These are phyloP conservation scores for Pisolithus marmoratus DNA, from an alignment of 768 basidiomycete species.

Conservation along the genomic window DNA sequence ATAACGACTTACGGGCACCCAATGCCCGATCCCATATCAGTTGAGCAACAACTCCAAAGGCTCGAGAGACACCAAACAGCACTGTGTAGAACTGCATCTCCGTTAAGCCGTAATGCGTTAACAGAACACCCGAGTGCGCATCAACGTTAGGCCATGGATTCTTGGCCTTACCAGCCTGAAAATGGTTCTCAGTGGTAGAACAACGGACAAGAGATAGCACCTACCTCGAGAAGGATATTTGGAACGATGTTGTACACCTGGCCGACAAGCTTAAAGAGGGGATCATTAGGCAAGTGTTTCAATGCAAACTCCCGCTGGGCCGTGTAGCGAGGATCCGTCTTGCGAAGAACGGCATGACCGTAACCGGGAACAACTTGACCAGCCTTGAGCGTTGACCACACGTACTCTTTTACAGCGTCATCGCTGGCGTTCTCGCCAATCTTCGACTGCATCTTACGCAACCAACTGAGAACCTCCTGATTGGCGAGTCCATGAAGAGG, in stretches of 20 bases:
- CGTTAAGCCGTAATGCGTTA: slow-evolving; percentile 79
- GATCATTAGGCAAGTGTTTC: slow-evolving; percentile 80
- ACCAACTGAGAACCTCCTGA: slow-evolving; percentile 95
- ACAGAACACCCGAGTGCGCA: slow-evolving; percentile 88
- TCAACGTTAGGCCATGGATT: slow-evolving; percentile 98
- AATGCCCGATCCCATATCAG: slow-evolving; percentile 92
- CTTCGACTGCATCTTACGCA: slow-evolving; percentile 86
- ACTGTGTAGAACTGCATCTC: slow-evolving; percentile 98
- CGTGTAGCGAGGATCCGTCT: slow-evolving; percentile 89
- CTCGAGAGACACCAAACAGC: slow-evolving; percentile 93
- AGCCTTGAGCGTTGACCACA: slow-evolving; percentile 89
- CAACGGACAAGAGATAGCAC: slow-evolving; percentile 3
- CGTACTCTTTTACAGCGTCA: slow-evolving; percentile 86
- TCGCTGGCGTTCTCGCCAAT: slow-evolving; percentile 84
- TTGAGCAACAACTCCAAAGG: slow-evolving; percentile 84
- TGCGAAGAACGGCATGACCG: slow-evolving; percentile 80
- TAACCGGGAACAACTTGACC: slow-evolving; percentile 95
- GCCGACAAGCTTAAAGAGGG: slow-evolving; percentile 90
- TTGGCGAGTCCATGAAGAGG: slow-evolving; percentile 96
- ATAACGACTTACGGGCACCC: slow-evolving; percentile 69
- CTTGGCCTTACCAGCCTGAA: slow-evolving; percentile 83
- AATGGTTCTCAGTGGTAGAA: not conserved
- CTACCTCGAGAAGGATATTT: slow-evolving; percentile 78
- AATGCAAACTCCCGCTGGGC: slow-evolving; percentile 88
- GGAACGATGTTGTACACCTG: slow-evolving; percentile 88